Percentiles rank a stretch among this genome's conserved stretches.
phyloP scores from a whole-genome alignment of 345 rosid genomes.

The Citrus inodora region DNA sequence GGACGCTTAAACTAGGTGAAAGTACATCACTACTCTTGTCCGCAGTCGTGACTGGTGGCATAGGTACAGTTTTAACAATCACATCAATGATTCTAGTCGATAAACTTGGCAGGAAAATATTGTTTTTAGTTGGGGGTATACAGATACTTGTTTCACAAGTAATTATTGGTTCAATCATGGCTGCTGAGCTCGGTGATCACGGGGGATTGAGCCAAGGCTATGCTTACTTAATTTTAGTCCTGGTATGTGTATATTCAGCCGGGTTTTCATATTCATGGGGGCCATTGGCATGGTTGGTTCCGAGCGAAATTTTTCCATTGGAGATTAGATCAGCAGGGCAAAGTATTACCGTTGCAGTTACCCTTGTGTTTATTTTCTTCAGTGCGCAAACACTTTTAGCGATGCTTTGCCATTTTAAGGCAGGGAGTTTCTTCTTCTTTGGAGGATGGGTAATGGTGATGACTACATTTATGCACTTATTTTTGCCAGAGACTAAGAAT shows the following conservation, averaged over 20 bases:
- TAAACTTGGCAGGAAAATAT: slow-evolving; percentile 43
- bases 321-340: slow-evolving; percentile 55
- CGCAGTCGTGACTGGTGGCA: slow-evolving; percentile 41
- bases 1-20: slow-evolving; percentile 61
- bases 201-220: not conserved
- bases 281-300: too few species aligned
- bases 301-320: too few species aligned
- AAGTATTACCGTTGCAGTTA: not conserved
- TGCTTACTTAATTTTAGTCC: not conserved
- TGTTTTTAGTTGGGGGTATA: slow-evolving; percentile 48
- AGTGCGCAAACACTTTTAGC: slow-evolving; percentile 57
- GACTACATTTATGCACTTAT: slow-evolving; percentile 35
- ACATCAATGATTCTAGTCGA: slow-evolving; percentile 59
- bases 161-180: not conserved
- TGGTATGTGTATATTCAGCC: slow-evolving; percentile 39
- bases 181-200: not conserved
- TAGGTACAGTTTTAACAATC: slow-evolving; percentile 36
- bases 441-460: slow-evolving; percentile 38
- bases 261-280: slow-evolving; percentile 53
- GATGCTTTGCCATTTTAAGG: slow-evolving; percentile 52
- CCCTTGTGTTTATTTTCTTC: not conserved
- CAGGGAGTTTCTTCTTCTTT: slow-evolving; percentile 48
- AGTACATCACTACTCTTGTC: slow-evolving; percentile 54
- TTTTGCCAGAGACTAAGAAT: slow-evolving; percentile 31
- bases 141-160: not conserved